A percentile compares a stretch with the other conserved stretches of the same genome.
These are phyloP conservation scores for Euphorbia tirucalli DNA, from an alignment of 345 rosid species.

Conservation along the genomic window DNA sequence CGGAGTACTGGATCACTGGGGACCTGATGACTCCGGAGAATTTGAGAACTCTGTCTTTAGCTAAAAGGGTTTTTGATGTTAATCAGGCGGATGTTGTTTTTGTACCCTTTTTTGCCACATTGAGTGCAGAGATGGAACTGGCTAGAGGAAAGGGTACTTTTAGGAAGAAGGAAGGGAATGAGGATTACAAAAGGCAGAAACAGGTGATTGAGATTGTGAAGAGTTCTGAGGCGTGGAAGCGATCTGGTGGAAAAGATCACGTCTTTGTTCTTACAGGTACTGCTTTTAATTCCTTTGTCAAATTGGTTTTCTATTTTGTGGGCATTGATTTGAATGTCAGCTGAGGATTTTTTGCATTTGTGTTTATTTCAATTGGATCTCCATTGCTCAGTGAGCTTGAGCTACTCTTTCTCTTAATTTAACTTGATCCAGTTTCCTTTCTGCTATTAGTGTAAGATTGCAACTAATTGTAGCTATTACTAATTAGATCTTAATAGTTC, in stretches of 20 bases:
- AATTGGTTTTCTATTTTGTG: neutral
- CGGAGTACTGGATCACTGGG: conserved; percentile 91
- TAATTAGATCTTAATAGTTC: neutral
- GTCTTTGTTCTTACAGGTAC: conserved; percentile 90
- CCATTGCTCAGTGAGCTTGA: neutral
- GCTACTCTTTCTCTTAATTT: too few relatives aligned
- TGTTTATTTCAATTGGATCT: too few relatives aligned
- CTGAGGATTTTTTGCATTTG: neutral
- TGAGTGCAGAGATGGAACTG: conserved; percentile 91
- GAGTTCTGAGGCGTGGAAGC: conserved; percentile 70
- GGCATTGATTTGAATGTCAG: neutral
- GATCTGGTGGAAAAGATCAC: conserved; percentile 82
- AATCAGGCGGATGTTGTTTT: conserved; percentile 75
- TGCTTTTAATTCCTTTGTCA: too few relatives aligned
- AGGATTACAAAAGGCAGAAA: conserved; percentile 76
- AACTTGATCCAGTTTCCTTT: neutral
- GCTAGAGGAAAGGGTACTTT: conserved; percentile 66
- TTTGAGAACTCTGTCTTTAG: conserved; percentile 48
- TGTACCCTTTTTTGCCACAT: conserved; percentile 82
- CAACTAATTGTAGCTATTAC: neutral
- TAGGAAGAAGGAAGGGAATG: conserved; percentile 65
- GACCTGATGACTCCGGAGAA: conserved; percentile 71
- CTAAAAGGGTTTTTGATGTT: conserved; percentile 52
- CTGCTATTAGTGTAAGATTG: too few relatives aligned
- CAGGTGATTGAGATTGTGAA: conserved; percentile 57